A percentile compares a stretch with the other conserved stretches of the same genome.
Evolutionary conservation across 75 land plant species (phyloP).

Genomic region (Pseudotsuga menziesii): DNA sequence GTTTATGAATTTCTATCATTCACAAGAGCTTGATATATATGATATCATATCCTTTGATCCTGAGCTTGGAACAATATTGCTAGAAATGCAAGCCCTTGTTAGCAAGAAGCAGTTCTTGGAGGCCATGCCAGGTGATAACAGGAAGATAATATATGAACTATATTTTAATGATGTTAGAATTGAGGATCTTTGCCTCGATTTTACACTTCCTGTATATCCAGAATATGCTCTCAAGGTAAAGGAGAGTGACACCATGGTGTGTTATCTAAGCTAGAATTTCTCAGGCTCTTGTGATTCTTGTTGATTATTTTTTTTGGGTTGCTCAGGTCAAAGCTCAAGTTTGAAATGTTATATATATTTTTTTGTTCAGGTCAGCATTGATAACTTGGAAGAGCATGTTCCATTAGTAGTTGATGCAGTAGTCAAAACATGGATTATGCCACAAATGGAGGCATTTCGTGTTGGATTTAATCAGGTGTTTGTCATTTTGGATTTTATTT

Average conservation of each 20-base stretch:
- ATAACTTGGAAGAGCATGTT: slow-evolving; percentile 53
- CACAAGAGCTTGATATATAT: neutral
- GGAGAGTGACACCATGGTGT: slow-evolving; percentile 50
- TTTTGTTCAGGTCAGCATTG: slow-evolving; percentile 11
- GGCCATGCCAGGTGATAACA: slow-evolving; percentile 1
- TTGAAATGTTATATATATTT: no score
- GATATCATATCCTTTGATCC: slow-evolving; percentile 77
- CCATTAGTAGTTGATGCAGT: slow-evolving; percentile 68
- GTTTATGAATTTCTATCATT: no score
- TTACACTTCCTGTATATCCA: slow-evolving; percentile 90
- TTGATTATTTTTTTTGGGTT: no score
- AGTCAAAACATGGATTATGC: slow-evolving; percentile 42
- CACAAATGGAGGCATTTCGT: slow-evolving; percentile 68
- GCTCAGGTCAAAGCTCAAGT: no score
- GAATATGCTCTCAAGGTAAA: slow-evolving; percentile 70
- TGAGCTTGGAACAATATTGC: slow-evolving; percentile 46
- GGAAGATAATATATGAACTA: slow-evolving; percentile 40
- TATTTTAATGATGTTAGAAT: slow-evolving; percentile 61
- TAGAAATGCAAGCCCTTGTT: slow-evolving; percentile 62
- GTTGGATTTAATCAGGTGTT: slow-evolving; percentile 67
- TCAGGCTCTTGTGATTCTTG: no score
- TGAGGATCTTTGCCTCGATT: slow-evolving; percentile 92
- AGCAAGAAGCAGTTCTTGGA: slow-evolving; percentile 30
- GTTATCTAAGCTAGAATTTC: no score
- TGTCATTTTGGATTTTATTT: no score